Evolutionary conservation across 129 eudicot genomes (phyloP).

Genomic region (Flaveria brownii): DNA sequence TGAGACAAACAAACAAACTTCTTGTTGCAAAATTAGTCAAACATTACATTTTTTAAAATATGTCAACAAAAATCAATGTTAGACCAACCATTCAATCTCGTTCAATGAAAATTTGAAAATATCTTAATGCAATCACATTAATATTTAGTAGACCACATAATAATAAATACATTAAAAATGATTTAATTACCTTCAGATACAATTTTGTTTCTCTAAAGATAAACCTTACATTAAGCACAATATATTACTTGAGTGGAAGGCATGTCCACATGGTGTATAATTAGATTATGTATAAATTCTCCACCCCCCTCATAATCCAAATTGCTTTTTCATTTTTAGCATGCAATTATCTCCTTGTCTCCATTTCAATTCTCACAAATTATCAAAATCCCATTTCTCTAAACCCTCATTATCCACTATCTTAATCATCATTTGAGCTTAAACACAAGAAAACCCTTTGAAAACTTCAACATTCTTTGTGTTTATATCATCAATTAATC

Average conservation of each 20-base stretch:
- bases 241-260: conserved; percentile 31
- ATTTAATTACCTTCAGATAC: conserved; percentile 6
- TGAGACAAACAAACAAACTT: too few species aligned
- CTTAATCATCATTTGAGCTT: conserved; percentile 31
- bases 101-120: neutral
- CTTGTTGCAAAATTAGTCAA: neutral
- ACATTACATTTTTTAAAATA: neutral
- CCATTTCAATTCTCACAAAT: conserved; percentile 18
- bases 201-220: neutral
- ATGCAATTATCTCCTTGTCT: conserved; percentile 32
- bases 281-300: conserved; percentile 28
- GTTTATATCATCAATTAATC: conserved; percentile 9
- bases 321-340: conserved; percentile 29
- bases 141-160: neutral
- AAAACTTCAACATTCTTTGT: conserved; percentile 8
- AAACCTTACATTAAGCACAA: conserved; percentile 1
- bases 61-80: neutral
- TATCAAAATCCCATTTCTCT: conserved; percentile 27
- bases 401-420: conserved; percentile 5
- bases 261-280: conserved; percentile 22
- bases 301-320: conserved; percentile 19
- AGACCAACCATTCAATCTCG: neutral
- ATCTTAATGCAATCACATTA: neutral
- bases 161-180: neutral
- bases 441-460: conserved; percentile 19